Base-by-base conservation (phyloP, 1,284 basidiomycete genomes). In the Cystobasidiaceae sp. region DNA sequence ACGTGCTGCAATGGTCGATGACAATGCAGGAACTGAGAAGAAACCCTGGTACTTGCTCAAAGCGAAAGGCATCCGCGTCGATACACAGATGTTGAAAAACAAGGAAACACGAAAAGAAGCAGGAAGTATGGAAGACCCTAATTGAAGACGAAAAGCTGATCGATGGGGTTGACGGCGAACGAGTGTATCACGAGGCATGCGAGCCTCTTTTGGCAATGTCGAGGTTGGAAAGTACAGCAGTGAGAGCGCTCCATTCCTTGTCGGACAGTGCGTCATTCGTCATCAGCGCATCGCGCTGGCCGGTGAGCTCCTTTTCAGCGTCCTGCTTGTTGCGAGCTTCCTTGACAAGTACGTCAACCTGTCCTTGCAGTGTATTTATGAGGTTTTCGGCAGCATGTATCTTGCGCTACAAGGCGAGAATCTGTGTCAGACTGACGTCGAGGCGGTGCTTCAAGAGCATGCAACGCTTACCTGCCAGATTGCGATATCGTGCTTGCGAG, bases 401-500 rank as follows among this genome's bases (percentile, higher is more conserved):
- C 51, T 64, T 64, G 43, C 61, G 61, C 61, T 64, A 41, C 4
- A 23, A 15, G 8, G 13, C 17, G 9, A 46, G 49, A 33, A 25
- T 23, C 11, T 34, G 17, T 5, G 39, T 37, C 34, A 43, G 46
- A n/a, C 8, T 23, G 4, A n/a, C 25, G 27, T 3, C 21, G n/a
- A 28, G 27, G 19, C 15, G 45, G 6, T 43, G 21, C 50, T 19
- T 17, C 21, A 44, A 11, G 28, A 13, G 17, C 8, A n/a, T 33
- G 11, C n/a, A 19, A 21, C 4, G 30, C 60, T 39, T 49, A 64
- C 61, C 52, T 64, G 61, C 61, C 61, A 64, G 11, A 64, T 30
- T 28, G 61, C 61, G n/a, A 64, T 64, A 19, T 64, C 61, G 28
- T 64, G 61, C 61, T 64, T 64, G 5, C 61, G 51, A 28, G 61